Base-by-base conservation (phyloP, 805 yeast species). In the Ogataea minuta region DNA sequence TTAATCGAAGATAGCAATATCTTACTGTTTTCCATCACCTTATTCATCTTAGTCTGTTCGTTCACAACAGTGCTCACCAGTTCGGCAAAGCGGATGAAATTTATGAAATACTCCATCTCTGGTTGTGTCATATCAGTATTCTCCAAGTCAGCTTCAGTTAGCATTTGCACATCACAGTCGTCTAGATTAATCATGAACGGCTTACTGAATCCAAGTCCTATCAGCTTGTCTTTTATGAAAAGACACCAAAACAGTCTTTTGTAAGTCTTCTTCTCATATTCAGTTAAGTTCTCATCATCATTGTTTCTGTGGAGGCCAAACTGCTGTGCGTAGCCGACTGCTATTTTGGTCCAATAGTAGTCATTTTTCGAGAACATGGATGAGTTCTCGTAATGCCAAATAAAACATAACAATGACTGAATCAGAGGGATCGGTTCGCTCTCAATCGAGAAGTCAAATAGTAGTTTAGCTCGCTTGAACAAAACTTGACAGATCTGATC, bases 131-230 rank as follows among this genome's bases (percentile, higher is more conserved):
- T 61, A 2, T 72, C 73, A 45, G 74, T 76, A 5, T 79, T 79
- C 39, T 73, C 65, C 44, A 86, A 77, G 57, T 86, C 95, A 0
- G 73, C 79, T n/a, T 70, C 57, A 0, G 74, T 69, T 12, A 86
- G 54, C 85, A 81, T 80, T n/a, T 80, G 78, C 15, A 82, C 87
- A 53, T 82, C 90, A 53, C 85, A 78, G 54, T 85, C 91, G 34
- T 77, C 82, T 45, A 83, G 66, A 50, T 79, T 81, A 34, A 86
- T 80, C 50, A 73, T 68, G 5, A 76, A 62, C 0, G 95, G 93
- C 40, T 89, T 68, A 11, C 93, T 90, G 60, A 79, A 79, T 0
- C 89, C 86, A 35, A 82, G 72, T 2, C 89, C 79, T 8, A 79
- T 77, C 28, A 75, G 67, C 16, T 87, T 65, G 59, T 85, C 95